phyloP scores from a whole-genome alignment of 2,329 filamentous ascomycete species.

The Eurotiales sp. region DNA sequence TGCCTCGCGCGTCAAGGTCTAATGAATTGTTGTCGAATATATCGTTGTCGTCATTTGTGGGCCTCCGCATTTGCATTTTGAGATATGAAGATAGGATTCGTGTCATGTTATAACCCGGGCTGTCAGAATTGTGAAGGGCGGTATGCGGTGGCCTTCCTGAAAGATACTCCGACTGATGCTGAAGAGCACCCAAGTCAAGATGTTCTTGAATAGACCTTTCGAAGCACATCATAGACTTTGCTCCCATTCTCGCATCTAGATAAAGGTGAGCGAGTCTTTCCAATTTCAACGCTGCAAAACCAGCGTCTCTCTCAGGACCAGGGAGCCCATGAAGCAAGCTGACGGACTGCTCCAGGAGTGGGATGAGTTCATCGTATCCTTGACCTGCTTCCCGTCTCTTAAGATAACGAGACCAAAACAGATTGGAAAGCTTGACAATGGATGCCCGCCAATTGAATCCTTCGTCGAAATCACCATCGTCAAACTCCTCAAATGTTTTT shows the following conservation, averaged over 20 bases:
- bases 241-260: slow-evolving; percentile 32
- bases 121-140: slow-evolving; percentile 33
- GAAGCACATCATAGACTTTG: slow-evolving; percentile 36
- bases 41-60: slow-evolving; percentile 21
- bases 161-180: slow-evolving; percentile 25
- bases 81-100: slow-evolving; percentile 35
- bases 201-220: slow-evolving; percentile 39
- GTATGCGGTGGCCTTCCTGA: slow-evolving; percentile 24
- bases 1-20: slow-evolving; percentile 23
- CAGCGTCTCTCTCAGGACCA: slow-evolving; percentile 31
- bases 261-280: slow-evolving; percentile 43
- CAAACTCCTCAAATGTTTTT: slow-evolving; percentile 22
- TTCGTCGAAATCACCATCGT: slow-evolving; percentile 11
- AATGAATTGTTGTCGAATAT: slow-evolving; percentile 32
- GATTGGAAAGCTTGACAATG: slow-evolving; percentile 42
- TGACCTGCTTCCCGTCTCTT: slow-evolving; percentile 38
- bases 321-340: slow-evolving; percentile 33
- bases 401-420: slow-evolving; percentile 46
- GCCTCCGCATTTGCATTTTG: slow-evolving; percentile 33
- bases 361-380: slow-evolving; percentile 32
- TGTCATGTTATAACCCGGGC: slow-evolving; percentile 32
- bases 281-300: slow-evolving; percentile 41
- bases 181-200: slow-evolving; percentile 34
- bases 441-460: slow-evolving; percentile 24
- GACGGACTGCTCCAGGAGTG: slow-evolving; percentile 39